phyloP scores from a whole-genome alignment of 495 filamentous ascomycete species.

The Aspergillus diversus region DNA sequence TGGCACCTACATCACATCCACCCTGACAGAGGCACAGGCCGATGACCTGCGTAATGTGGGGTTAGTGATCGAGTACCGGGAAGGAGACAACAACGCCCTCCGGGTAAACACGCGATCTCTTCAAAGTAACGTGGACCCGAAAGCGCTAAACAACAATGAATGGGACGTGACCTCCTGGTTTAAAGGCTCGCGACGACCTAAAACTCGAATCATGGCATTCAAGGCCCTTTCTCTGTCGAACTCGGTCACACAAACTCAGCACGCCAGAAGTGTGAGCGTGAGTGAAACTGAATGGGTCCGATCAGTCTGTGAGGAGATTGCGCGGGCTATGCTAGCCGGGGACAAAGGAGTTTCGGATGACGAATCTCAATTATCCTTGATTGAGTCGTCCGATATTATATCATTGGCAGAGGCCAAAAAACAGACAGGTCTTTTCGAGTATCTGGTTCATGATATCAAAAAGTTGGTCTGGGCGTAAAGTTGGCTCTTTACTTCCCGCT shows the following conservation, averaged over 20 bases:
- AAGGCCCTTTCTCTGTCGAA: slow-evolving; percentile 47
- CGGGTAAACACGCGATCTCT: slow-evolving; percentile 85
- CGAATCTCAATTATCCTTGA: slow-evolving; percentile 28
- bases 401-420: slow-evolving; percentile 81
- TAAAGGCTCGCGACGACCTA: slow-evolving; percentile 36
- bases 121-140: slow-evolving; percentile 53
- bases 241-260: slow-evolving; percentile 45
- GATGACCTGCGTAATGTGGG: slow-evolving; percentile 83
- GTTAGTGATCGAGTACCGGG: slow-evolving; percentile 74
- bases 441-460: slow-evolving; percentile 83
- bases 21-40: slow-evolving; percentile 69
- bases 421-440: slow-evolving; percentile 84
- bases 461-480: slow-evolving; percentile 84
- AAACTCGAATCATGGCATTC: slow-evolving; percentile 58
- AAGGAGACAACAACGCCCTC: slow-evolving; percentile 64
- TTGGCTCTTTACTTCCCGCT: neutral
- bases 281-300: slow-evolving; percentile 73
- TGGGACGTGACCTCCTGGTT: slow-evolving; percentile 50
- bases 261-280: slow-evolving; percentile 41
- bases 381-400: slow-evolving; percentile 79
- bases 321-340: slow-evolving; percentile 44
- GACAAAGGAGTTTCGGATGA: slow-evolving; percentile 24
- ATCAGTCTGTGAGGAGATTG: slow-evolving; percentile 65
- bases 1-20: slow-evolving; percentile 89
- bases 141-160: slow-evolving; percentile 36